Conservation (phyloP, 2,329 filamentous ascomycete species). For the Pseudopyricularia cyperi region DNA sequence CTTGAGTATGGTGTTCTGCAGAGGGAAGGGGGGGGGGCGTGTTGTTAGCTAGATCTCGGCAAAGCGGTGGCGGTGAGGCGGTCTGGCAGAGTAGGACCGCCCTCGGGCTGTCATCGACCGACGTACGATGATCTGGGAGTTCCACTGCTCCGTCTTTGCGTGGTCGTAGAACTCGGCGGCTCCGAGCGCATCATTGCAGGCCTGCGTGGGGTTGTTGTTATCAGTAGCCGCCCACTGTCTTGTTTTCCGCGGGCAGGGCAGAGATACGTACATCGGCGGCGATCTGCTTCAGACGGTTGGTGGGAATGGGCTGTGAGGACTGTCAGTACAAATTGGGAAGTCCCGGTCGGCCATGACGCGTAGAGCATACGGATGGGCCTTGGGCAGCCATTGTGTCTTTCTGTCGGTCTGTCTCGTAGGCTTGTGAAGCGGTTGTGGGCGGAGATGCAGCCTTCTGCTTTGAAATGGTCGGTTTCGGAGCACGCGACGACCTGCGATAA, state of each 20-base stretch:
- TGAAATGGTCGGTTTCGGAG: background rate
- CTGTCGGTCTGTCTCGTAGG: background rate
- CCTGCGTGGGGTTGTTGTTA: constrained; percentile 38
- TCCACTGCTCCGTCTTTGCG: constrained; percentile 74
- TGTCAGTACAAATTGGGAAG: background rate
- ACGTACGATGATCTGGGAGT: constrained; percentile 81
- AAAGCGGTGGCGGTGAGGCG: constrained; percentile 1
- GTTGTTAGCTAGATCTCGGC: background rate
- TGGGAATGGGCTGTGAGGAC: constrained; percentile 53
- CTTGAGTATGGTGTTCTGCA: constrained; percentile 62
- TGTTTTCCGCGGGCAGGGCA: background rate
- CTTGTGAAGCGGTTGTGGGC: background rate
- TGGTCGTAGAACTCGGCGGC: constrained; percentile 75
- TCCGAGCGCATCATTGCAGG: constrained; percentile 67
- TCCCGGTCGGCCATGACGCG: background rate
- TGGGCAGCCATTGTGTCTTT: constrained; percentile 5
- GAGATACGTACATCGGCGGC: constrained; percentile 57
- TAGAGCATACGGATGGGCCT: constrained; percentile 4
- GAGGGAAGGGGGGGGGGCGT: background rate
- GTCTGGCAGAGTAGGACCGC: constrained; percentile 4
- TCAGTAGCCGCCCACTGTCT: background rate
- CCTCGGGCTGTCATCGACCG: background rate
- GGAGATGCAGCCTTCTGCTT: background rate
- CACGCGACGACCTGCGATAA: background rate
- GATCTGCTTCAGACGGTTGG: constrained; percentile 72